Evolutionary conservation across 208 protist species (phyloP), one percentile per base, ranked within the genome.

Genomic region (Leishmania arabica): DNA sequence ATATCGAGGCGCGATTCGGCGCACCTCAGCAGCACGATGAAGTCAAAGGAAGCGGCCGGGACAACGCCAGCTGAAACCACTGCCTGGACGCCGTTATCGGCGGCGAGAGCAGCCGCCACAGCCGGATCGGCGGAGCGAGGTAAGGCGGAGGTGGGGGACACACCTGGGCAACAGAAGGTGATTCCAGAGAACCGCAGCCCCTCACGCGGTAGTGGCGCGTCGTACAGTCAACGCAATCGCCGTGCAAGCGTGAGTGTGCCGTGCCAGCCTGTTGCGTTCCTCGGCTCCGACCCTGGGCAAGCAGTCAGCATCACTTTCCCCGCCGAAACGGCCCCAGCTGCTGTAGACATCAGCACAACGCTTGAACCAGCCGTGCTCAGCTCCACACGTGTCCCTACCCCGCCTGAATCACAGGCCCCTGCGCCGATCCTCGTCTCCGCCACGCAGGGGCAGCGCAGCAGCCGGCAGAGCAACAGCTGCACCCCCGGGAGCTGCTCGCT

Each of bases 381-480:
- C 75, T 75, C 47, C 65, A 82, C 82, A n/a, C 74, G 73, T 60
- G 17, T 82, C 13, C 83, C 83, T 58, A 60, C 75, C 2, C 70
- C 75, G 24, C 74, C 66, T 49, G 56, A 72, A 47, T 75, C 79
- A 3, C 75, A 64, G 0, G 72, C 69, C 27, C 83, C 78, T 4
- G 75, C 75, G 58, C 77, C 78, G 5, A 83, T 86, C 64, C 83
- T 86, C 75, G 65, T 81, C 60, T 76, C 78, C 9, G 31, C 70
- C 1, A 68, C 68, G n/a, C 78, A 27, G 58, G 58, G 82, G 76
- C 70, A 75, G 82, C 69, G 65, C 49, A 78, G 68, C 74, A 56
- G 75, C 51, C 53, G 54, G 54, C 60, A 66, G 76, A 77, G 69
- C 56, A 81, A 56, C 37, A 75, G 51, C 49, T 31, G 70, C 62